Evolutionary conservation across 1,139 yeast species (phyloP).

Genomic region (Pneumocystis murina): DNA sequence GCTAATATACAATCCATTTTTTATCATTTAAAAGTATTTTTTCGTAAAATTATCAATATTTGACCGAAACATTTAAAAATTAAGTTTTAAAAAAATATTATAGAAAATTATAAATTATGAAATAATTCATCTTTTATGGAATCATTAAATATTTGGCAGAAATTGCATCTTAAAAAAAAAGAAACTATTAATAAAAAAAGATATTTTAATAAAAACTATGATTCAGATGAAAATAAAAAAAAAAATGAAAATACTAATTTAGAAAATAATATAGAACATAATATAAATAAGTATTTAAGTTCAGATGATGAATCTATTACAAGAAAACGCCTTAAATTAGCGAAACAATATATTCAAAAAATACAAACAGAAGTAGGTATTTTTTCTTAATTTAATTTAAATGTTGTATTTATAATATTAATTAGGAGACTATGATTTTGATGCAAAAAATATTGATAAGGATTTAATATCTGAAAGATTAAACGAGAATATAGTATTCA

Average conservation of each 20-base stretch:
- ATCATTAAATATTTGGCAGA: constrained; percentile 13
- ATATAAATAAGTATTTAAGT: constrained; percentile 3
- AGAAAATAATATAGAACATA: constrained; percentile 12
- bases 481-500: constrained; percentile 64
- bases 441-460: constrained; percentile 82
- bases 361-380: constrained; percentile 43
- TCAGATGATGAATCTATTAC: constrained; percentile 68
- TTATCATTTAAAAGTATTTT: background rate
- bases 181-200: constrained; percentile 4
- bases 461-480: constrained; percentile 71
- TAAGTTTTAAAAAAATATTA: background rate
- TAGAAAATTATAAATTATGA: constrained; percentile 5
- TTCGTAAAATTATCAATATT: background rate
- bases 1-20: background rate
- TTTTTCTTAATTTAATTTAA: constrained; percentile 15
- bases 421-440: constrained; percentile 47
- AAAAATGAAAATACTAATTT: constrained; percentile 18
- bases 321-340: constrained; percentile 84
- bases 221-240: constrained; percentile 15
- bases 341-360: constrained; percentile 80
- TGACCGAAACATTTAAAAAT: background rate
- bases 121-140: constrained; percentile 16
- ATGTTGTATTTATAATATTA: constrained; percentile 2
- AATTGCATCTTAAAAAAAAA: background rate
- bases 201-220: constrained; percentile 5